These are phyloP conservation scores for Pythium apleroticum DNA, from an alignment of 352 stramenopile genomes.

Conservation along the genomic window DNA sequence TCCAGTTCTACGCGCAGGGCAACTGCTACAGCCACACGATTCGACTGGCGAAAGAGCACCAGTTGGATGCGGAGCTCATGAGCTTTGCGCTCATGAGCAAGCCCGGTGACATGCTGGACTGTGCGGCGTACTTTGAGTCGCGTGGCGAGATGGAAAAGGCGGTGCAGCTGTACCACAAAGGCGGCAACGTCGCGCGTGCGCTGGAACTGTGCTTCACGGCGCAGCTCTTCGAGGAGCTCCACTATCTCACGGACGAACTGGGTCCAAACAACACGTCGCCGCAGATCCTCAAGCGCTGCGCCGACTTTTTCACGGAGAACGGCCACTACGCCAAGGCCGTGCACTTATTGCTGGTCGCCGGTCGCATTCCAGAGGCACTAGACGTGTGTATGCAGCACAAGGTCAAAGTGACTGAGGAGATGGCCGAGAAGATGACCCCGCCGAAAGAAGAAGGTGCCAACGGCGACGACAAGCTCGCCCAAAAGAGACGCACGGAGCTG, in stretches of 20 bases:
- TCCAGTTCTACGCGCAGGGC: slow-evolving; percentile 89
- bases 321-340: slow-evolving; percentile 92
- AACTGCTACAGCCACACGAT: slow-evolving; percentile 94
- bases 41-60: slow-evolving; percentile 87
- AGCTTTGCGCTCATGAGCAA: slow-evolving; percentile 90
- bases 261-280: slow-evolving; percentile 62
- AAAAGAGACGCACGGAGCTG: slow-evolving; percentile 75
- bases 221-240: slow-evolving; percentile 85
- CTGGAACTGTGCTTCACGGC: slow-evolving; percentile 93
- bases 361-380: slow-evolving; percentile 75
- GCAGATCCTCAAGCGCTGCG: slow-evolving; percentile 88
- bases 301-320: slow-evolving; percentile 93
- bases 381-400: slow-evolving; percentile 90
- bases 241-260: slow-evolving; percentile 85
- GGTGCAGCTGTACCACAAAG: slow-evolving; percentile 93
- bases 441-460: slow-evolving; percentile 60
- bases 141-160: slow-evolving; percentile 94
- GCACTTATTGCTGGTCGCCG: slow-evolving; percentile 80
- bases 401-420: slow-evolving; percentile 90
- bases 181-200: slow-evolving; percentile 88
- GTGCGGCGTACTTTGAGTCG: slow-evolving; percentile 90
- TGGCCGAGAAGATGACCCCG: slow-evolving; percentile 92
- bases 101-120: slow-evolving; percentile 86
- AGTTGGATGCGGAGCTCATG: slow-evolving; percentile 91
- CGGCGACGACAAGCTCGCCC: slow-evolving; percentile 38